phyloP scores from a whole-genome alignment of 139 green algal species.

The Haematococcus sp. region DNA sequence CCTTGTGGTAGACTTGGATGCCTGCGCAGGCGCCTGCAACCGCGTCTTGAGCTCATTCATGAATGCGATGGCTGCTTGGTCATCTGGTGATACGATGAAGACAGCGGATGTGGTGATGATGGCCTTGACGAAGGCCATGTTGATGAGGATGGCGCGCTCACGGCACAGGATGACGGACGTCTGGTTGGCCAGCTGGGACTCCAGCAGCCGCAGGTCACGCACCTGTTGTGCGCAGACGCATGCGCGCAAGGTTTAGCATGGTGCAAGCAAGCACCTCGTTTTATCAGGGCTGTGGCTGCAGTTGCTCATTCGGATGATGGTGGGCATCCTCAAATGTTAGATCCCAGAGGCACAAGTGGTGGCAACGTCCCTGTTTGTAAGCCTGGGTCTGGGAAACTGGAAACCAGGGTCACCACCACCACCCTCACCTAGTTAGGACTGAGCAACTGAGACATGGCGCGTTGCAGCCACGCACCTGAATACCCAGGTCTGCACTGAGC shows the following conservation, averaged over 20 bases:
- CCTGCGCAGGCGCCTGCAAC: background rate
- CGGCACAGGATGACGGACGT: slow-evolving; percentile 31
- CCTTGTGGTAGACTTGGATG: slow-evolving; percentile 1
- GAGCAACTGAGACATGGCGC: no score
- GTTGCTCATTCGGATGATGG: no score
- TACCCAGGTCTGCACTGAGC: background rate
- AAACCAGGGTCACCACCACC: background rate
- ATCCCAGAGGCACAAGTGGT: background rate
- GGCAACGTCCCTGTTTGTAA: background rate
- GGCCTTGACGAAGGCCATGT: slow-evolving; percentile 25
- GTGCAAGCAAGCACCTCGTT: background rate
- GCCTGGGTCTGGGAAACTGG: no score
- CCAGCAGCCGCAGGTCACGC: slow-evolving; percentile 34
- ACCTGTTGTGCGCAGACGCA: slow-evolving; percentile 1
- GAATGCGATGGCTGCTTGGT: slow-evolving; percentile 19
- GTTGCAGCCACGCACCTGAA: background rate
- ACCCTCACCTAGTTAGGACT: no score
- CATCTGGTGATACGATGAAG: slow-evolving; percentile 40
- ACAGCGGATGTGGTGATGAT: slow-evolving; percentile 49
- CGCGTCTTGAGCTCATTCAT: slow-evolving; percentile 40
- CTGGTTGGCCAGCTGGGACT: slow-evolving; percentile 16
- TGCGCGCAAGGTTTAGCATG: background rate
- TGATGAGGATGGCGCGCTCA: slow-evolving; percentile 34
- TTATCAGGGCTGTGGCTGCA: background rate
- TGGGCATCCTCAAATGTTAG: background rate